Conservation (phyloP, 176 grass and related monocot genomes). For the Canna indica region DNA sequence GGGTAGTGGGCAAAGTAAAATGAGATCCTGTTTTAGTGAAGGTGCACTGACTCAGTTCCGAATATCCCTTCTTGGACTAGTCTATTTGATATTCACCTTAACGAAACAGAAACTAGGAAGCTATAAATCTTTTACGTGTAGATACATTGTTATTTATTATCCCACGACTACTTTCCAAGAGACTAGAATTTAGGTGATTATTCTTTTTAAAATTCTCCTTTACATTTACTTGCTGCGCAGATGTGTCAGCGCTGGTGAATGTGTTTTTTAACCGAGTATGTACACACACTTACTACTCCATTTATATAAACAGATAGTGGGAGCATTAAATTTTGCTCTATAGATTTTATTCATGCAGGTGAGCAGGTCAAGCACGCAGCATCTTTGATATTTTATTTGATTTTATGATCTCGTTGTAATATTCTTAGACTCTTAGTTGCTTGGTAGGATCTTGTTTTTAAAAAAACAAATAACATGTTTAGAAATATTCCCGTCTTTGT, state of each 20-base stretch:
- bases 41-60: not conserved
- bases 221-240: not conserved
- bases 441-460: not conserved
- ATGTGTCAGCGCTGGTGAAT: no score
- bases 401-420: not conserved
- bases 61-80: not conserved
- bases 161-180: not conserved
- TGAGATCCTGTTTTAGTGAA: not conserved
- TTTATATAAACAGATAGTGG: not conserved
- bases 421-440: not conserved
- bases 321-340: not conserved
- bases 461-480: no score
- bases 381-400: not conserved
- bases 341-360: not conserved
- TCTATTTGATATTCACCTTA: not conserved
- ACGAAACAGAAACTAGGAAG: not conserved
- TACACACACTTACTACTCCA: no score
- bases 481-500: slow-evolving; percentile 14
- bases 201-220: not conserved
- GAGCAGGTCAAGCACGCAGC: not conserved
- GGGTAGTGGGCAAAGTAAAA: not conserved
- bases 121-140: no score
- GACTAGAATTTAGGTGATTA: not conserved
- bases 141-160: not conserved
- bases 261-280: no score